Evolutionary conservation across 306 rosid genomes (phyloP).

Genomic region (Castanospermum australe): DNA sequence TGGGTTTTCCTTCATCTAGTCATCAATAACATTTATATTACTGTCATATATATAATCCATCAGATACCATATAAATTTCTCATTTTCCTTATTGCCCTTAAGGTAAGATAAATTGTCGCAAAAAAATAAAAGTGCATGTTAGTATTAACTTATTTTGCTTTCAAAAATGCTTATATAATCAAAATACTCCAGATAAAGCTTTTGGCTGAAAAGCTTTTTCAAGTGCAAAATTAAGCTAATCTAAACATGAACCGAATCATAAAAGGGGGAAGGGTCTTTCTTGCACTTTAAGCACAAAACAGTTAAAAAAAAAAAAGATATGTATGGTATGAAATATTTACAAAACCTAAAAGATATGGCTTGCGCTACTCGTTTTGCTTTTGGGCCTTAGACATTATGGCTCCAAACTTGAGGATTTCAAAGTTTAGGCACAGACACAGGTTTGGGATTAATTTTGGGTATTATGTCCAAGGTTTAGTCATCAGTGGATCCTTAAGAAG

Average conservation of each 20-base stretch:
- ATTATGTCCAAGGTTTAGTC: not conserved
- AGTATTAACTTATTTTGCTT: too few species aligned
- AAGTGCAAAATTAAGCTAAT: too few species aligned
- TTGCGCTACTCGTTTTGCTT: not conserved
- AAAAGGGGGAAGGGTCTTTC: not conserved
- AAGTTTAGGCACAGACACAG: not conserved
- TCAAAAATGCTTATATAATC: too few species aligned
- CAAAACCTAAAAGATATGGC: not conserved
- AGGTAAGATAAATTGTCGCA: not conserved
- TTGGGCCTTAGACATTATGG: not conserved
- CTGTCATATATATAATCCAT: not conserved
- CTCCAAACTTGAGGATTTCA: not conserved
- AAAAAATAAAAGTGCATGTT: too few species aligned
- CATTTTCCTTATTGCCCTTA: not conserved
- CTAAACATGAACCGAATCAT: not conserved
- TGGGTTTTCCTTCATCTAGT: slow-evolving; percentile 49
- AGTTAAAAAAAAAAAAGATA: not conserved
- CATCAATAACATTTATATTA: slow-evolving; percentile 27
- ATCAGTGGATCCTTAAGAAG: not conserved
- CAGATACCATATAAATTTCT: slow-evolving; percentile 3
- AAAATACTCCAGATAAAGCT: too few species aligned
- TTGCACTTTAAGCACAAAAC: slow-evolving; percentile 4
- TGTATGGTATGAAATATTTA: not conserved
- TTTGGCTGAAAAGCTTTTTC: too few species aligned
- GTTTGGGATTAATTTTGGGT: not conserved